Percentiles rank a stretch among this genome's conserved stretches.
Evolutionary conservation across 495 filamentous ascomycete genomes (phyloP).

Genomic region (Cercophora newfieldiana): DNA sequence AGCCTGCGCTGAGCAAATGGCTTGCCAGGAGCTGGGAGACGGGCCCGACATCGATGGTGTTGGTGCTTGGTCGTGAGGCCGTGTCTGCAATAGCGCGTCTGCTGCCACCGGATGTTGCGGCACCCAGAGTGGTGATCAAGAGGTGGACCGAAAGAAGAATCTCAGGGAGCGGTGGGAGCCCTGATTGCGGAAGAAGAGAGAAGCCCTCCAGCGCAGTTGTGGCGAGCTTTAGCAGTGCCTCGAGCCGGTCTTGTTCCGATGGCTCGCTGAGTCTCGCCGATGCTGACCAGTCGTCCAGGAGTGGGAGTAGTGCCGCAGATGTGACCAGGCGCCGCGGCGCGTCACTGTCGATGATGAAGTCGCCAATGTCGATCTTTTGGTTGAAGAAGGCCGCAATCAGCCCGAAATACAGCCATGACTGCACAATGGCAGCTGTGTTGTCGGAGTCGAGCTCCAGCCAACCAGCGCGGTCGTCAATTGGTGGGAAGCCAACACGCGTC

Average conservation of each 20-base stretch:
- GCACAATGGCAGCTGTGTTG: neutral
- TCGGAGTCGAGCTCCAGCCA: neutral
- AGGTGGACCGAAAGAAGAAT: slow-evolving; percentile 2
- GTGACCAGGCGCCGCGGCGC: neutral
- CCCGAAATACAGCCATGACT: slow-evolving; percentile 10
- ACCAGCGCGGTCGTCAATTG: neutral
- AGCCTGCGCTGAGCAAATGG: neutral
- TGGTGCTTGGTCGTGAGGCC: neutral
- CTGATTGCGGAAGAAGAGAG: neutral
- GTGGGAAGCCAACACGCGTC: neutral
- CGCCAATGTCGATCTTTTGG: neutral
- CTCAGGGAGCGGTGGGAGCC: neutral
- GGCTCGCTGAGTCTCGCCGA: neutral
- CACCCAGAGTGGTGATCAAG: neutral
- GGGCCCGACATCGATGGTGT: neutral
- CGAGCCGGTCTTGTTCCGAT: neutral
- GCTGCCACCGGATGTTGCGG: too few relatives aligned
- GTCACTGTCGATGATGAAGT: neutral
- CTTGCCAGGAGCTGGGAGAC: neutral
- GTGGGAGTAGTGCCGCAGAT: neutral
- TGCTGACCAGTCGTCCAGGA: neutral
- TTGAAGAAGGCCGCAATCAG: neutral
- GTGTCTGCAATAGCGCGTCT: neutral
- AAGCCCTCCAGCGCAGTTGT: neutral
- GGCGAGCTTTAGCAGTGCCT: neutral